Base-by-base conservation (phyloP, 331 rosid species). In the Quercus phellos region DNA sequence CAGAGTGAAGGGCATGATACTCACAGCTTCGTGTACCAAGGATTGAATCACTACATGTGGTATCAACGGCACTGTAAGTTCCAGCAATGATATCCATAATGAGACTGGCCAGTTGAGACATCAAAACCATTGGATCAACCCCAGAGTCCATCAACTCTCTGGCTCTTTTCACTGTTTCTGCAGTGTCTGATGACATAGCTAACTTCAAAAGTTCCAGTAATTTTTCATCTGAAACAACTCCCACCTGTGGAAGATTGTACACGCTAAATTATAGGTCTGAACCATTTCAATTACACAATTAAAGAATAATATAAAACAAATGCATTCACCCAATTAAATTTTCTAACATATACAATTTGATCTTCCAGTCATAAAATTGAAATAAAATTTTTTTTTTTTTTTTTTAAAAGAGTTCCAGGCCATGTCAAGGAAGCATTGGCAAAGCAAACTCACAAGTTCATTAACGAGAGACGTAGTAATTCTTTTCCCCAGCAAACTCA, bases 71-170 rank as follows among this genome's bases (percentile, higher is more conserved):
- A 38, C 88, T 84, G 88, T 91, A 89, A 60, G 98, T 90, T 77
- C 99, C 98, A 32, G 99, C 98, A 80, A 95, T 95, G 76, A 95
- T 93, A 83, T 95, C 99, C 99, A 95, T 95, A 73, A 95, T 95
- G 74, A 95, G 90, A 81, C 91, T 91, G 59, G 99, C 99, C 63
- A 95, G 88, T 81, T 95, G 99, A 84, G 97, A 88, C 98, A 93
- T 95, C 80, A 95, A 93, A 87, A 90, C 97, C 89, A 90, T 84
- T 68, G 99, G 99, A 90, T 93, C 98, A 78, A 91, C 93, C 72
- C 99, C 99, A 16, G 94, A 90, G 79, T 95, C 96, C 98, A 93
- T 95, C 90, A 95, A 78, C 76, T 93, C 97, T 80, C 99, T 90
- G 75, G 99, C 92, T 82, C 91, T 90, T 83, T 93, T 95, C 84